Percentiles rank a stretch among this genome's conserved stretches.
phyloP scores from a whole-genome alignment of 2,329 filamentous ascomycete species.

The Penicillium sp. region DNA sequence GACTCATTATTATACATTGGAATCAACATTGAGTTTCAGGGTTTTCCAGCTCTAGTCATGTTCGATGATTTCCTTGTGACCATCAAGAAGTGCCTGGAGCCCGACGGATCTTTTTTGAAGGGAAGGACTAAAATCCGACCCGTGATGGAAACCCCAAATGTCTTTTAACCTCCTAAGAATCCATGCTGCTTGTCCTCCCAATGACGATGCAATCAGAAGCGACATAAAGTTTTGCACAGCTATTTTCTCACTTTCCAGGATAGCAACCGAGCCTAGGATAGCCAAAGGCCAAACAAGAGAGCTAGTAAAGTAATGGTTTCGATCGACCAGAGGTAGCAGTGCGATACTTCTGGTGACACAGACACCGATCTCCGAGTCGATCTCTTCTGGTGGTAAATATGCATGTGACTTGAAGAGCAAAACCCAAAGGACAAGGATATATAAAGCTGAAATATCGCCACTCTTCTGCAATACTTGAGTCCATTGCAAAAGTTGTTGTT shows the following conservation, averaged over 20 bases:
- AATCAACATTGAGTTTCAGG: too few species aligned
- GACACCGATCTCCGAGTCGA: background rate
- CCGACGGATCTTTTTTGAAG: background rate
- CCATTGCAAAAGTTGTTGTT: background rate
- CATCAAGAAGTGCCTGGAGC: background rate
- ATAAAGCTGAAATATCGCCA: background rate
- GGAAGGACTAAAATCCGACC: background rate
- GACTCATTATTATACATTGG: background rate
- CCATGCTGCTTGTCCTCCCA: constrained; percentile 7
- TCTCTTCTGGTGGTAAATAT: background rate
- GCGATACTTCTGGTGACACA: background rate
- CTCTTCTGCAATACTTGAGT: background rate
- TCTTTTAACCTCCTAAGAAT: background rate
- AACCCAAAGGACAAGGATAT: background rate
- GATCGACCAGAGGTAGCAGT: background rate
- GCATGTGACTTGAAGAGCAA: constrained; percentile 8
- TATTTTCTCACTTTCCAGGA: background rate
- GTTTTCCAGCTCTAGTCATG: too few species aligned
- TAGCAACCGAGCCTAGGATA: constrained; percentile 2
- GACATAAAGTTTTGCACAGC: constrained; percentile 33
- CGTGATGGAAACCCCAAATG: background rate
- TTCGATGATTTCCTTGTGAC: background rate
- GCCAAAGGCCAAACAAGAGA: constrained; percentile 11
- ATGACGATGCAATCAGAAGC: constrained; percentile 36
- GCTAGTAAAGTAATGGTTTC: background rate